Evolutionary conservation across 768 basidiomycete genomes (phyloP).

Genomic region (Lanmaoa rubissima): DNA sequence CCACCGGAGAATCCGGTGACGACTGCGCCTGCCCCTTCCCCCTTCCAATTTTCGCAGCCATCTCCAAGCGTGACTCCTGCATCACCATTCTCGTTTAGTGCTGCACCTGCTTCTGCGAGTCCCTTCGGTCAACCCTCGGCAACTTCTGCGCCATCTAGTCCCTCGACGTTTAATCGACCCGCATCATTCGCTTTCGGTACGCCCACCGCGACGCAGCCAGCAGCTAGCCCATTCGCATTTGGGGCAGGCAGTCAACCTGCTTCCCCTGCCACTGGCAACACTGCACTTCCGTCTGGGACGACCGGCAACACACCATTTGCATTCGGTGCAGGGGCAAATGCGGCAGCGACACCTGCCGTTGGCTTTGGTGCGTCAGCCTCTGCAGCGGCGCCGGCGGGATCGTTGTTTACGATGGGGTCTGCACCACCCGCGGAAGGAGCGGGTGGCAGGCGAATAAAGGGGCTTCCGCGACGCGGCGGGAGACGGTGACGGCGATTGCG

Average conservation of each 20-base stretch:
- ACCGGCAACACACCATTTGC: conserved; percentile 26
- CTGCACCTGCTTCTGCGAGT: conserved; percentile 33
- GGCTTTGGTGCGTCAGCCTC: conserved; percentile 41
- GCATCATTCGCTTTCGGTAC: conserved; percentile 48
- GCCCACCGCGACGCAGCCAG: conserved; percentile 36
- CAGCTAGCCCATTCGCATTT: conserved; percentile 45
- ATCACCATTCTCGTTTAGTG: conserved; percentile 47
- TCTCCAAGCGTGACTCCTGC: conserved; percentile 36
- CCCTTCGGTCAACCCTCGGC: conserved; percentile 43
- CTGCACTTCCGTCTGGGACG: conserved; percentile 33
- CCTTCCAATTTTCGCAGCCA: conserved; percentile 50
- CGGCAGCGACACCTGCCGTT: conserved; percentile 36
- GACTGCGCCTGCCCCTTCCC: conserved; percentile 36
- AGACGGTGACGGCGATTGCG: conserved; percentile 22
- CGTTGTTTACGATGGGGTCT: conserved; percentile 61
- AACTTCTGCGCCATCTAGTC: conserved; percentile 54
- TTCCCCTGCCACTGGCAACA: conserved; percentile 48
- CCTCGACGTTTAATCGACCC: conserved; percentile 53
- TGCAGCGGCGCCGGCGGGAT: conserved; percentile 30
- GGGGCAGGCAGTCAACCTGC: conserved; percentile 53
- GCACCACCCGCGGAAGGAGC: conserved; percentile 41
- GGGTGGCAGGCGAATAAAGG: conserved; percentile 49
- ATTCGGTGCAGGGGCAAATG: conserved; percentile 38
- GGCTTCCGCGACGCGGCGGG: conserved; percentile 46
- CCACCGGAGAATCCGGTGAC: conserved; percentile 39